These are phyloP conservation scores for Saccharomycodes ludwigii DNA, from an alignment of 805 yeast species.

Conservation along the genomic window DNA sequence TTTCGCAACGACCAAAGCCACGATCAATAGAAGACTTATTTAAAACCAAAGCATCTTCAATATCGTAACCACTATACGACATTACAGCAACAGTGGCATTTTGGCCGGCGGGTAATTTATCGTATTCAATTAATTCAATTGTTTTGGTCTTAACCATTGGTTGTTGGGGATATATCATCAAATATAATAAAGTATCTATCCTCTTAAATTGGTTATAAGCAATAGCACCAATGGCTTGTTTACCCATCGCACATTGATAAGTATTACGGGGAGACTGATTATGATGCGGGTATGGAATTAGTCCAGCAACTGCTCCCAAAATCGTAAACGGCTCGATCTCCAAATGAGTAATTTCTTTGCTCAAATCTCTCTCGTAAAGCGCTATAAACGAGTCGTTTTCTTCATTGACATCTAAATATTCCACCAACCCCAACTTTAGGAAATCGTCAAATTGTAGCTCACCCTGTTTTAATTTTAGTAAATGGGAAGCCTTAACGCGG, in stretches of 20 bases:
- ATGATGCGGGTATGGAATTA: constrained; percentile 87
- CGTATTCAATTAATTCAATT: constrained; percentile 88
- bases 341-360: constrained; percentile 60
- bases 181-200: constrained; percentile 83
- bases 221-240: constrained; percentile 98
- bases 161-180: constrained; percentile 98
- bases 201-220: constrained; percentile 94
- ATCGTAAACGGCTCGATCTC: constrained; percentile 94
- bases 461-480: constrained; percentile 49
- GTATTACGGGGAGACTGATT: constrained; percentile 89
- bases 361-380: constrained; percentile 59
- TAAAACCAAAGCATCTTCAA: constrained; percentile 93
- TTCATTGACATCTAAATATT: constrained; percentile 92
- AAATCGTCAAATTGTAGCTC: constrained; percentile 86
- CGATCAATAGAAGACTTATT: constrained; percentile 90
- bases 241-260: constrained; percentile 94
- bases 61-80: constrained; percentile 98
- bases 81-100: constrained; percentile 98
- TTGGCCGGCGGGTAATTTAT: constrained; percentile 96
- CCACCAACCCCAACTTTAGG: constrained; percentile 74
- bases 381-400: constrained; percentile 93
- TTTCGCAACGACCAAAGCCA: constrained; percentile 97
- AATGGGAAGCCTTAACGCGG: constrained; percentile 60
- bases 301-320: constrained; percentile 85
- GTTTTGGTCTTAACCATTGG: constrained; percentile 98